A percentile compares a stretch with the other conserved stretches of the same genome.
Conservation (phyloP, 2,329 filamentous ascomycete genomes). For the Colletotrichum siamense region DNA sequence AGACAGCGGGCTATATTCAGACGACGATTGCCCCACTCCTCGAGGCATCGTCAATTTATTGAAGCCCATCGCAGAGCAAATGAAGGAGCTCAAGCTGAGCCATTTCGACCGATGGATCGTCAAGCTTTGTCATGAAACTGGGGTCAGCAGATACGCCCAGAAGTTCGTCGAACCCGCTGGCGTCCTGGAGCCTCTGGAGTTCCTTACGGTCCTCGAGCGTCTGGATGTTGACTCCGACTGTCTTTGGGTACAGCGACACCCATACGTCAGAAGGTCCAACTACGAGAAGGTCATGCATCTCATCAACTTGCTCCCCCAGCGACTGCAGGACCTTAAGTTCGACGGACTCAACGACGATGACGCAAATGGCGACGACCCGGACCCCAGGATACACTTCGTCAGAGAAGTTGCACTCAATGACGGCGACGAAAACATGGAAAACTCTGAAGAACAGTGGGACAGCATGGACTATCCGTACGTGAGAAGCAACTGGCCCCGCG, state of each 20-base stretch:
- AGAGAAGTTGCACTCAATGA: neutral
- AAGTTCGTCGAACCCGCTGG: neutral
- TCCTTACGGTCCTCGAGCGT: neutral
- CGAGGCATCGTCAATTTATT: neutral
- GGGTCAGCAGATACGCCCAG: neutral
- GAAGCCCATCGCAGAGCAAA: neutral
- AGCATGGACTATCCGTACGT: rapidly evolving
- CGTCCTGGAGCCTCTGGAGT: neutral
- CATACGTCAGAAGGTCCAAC: neutral
- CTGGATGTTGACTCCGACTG: neutral
- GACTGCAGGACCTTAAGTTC: neutral
- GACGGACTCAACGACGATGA: neutral
- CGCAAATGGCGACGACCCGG: neutral
- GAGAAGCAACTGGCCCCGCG: neutral
- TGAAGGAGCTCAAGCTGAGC: neutral
- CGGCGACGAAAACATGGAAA: too few species aligned
- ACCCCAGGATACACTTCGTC: neutral
- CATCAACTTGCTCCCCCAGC: neutral
- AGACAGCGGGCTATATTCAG: neutral
- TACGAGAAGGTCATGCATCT: neutral
- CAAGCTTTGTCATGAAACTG: rapidly evolving
- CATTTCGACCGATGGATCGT: neutral
- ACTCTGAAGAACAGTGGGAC: too few species aligned
- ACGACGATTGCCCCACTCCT: neutral
- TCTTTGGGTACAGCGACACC: neutral